Percentiles rank a stretch among this genome's conserved stretches.
Evolutionary conservation across 495 filamentous ascomycete genomes (phyloP).

Genomic region (Lasiosphaeria miniovina): DNA sequence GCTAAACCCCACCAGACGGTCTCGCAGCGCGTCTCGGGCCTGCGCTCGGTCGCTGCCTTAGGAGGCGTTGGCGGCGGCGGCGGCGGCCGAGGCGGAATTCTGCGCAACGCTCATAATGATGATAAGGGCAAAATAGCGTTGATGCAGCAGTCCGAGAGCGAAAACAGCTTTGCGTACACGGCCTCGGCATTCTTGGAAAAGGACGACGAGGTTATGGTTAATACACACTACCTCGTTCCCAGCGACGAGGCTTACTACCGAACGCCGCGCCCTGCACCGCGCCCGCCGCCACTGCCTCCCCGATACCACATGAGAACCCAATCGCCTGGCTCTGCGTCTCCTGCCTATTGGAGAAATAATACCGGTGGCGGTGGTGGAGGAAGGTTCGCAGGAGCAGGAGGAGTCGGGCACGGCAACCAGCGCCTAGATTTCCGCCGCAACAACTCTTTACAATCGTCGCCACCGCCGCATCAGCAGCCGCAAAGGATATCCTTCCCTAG

Average conservation of each 20-base stretch:
- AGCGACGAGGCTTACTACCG: neutral
- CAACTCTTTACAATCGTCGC: neutral
- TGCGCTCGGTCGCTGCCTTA: neutral
- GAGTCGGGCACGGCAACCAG: no score
- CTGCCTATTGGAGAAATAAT: slow-evolving; percentile 9
- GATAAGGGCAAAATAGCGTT: neutral
- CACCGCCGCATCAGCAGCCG: neutral
- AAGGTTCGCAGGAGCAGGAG: no score
- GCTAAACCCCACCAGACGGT: neutral
- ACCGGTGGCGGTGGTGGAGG: no score
- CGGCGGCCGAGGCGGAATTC: neutral
- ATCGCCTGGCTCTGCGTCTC: neutral
- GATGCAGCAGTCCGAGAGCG: slow-evolving; percentile 11
- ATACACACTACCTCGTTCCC: slow-evolving; percentile 9
- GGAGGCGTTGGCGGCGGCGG: neutral
- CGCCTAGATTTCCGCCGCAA: neutral
- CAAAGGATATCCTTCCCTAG: slow-evolving; percentile 6
- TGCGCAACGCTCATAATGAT: neutral
- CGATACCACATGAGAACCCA: neutral
- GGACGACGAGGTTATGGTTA: slow-evolving; percentile 10
- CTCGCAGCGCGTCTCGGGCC: slow-evolving; percentile 6
- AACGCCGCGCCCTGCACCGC: neutral
- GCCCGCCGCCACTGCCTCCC: neutral
- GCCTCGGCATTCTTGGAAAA: slow-evolving; percentile 2
- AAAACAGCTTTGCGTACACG: neutral